Evolutionary conservation across 2,329 filamentous ascomycete species (phyloP).

Genomic region (Macroventuria anomochaeta): DNA sequence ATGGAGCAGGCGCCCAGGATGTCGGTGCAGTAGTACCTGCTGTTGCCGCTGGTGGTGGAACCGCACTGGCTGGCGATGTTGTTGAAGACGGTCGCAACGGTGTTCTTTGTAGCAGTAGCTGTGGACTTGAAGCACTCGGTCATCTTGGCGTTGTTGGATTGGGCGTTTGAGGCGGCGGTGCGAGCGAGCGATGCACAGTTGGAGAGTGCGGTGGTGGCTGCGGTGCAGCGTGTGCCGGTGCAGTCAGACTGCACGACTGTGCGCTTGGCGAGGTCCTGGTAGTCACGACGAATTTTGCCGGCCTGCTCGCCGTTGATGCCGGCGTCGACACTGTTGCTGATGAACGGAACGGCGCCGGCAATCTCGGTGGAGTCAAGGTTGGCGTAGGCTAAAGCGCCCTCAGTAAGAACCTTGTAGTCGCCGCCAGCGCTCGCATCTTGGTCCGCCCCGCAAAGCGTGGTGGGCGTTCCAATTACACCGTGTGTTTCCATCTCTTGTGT

Average conservation of each 20-base stretch:
- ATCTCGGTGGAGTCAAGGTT: slow-evolving; percentile 56
- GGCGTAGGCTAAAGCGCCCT: slow-evolving; percentile 53
- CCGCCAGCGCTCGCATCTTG: background rate
- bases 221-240: slow-evolving; percentile 54
- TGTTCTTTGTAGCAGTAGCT: slow-evolving; percentile 51
- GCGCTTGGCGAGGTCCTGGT: slow-evolving; percentile 57
- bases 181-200: slow-evolving; percentile 61
- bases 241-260: slow-evolving; percentile 61
- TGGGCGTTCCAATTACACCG: background rate
- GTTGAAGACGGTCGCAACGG: slow-evolving; percentile 60
- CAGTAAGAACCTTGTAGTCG: no score
- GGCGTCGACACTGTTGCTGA: slow-evolving; percentile 63
- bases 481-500: background rate
- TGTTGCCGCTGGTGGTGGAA: slow-evolving; percentile 56
- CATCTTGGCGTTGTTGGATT: slow-evolving; percentile 58
- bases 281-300: slow-evolving; percentile 55
- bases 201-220: slow-evolving; percentile 57
- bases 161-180: slow-evolving; percentile 58
- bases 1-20: slow-evolving; percentile 56
- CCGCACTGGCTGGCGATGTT: slow-evolving; percentile 62
- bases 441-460: background rate
- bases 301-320: slow-evolving; percentile 63
- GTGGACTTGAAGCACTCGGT: slow-evolving; percentile 69
- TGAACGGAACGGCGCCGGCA: slow-evolving; percentile 60
- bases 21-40: slow-evolving; percentile 65